These are phyloP conservation scores for Cairneyella variabilis DNA, from an alignment of 495 filamentous ascomycete species.

Conservation along the genomic window DNA sequence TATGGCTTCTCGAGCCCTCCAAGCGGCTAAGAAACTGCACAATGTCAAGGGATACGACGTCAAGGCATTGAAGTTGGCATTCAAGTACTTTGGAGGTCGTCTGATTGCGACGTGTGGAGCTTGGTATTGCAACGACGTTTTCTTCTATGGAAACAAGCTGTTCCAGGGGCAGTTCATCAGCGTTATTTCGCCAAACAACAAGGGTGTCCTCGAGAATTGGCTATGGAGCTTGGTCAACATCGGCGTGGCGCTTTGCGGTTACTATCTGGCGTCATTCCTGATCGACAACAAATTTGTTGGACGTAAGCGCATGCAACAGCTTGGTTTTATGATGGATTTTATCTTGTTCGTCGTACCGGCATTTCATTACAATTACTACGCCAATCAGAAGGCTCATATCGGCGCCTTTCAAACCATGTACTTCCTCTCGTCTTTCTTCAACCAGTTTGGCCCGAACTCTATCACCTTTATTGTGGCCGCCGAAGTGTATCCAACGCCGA, in stretches of 20 bases:
- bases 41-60: constrained; percentile 85
- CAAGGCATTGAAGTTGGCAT: constrained; percentile 69
- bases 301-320: constrained; percentile 85
- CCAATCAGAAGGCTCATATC: constrained; percentile 50
- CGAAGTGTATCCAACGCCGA: constrained; percentile 84
- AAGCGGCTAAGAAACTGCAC: constrained; percentile 74
- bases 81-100: constrained; percentile 76
- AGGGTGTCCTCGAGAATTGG: constrained; percentile 76
- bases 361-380: constrained; percentile 82
- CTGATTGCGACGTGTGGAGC: constrained; percentile 77
- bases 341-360: constrained; percentile 82
- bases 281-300: constrained; percentile 65
- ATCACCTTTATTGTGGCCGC: constrained; percentile 91
- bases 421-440: constrained; percentile 79
- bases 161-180: constrained; percentile 86
- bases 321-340: constrained; percentile 85
- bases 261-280: constrained; percentile 54
- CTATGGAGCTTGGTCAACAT: constrained; percentile 88
- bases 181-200: constrained; percentile 57
- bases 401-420: constrained; percentile 87
- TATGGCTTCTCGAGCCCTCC: constrained; percentile 63
- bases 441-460: constrained; percentile 90
- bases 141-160: constrained; percentile 98
- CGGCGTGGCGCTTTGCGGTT: constrained; percentile 74
- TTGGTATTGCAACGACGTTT: constrained; percentile 92